phyloP scores from a whole-genome alignment of 108 stramenopile species.

The Cyclotella sp. region DNA sequence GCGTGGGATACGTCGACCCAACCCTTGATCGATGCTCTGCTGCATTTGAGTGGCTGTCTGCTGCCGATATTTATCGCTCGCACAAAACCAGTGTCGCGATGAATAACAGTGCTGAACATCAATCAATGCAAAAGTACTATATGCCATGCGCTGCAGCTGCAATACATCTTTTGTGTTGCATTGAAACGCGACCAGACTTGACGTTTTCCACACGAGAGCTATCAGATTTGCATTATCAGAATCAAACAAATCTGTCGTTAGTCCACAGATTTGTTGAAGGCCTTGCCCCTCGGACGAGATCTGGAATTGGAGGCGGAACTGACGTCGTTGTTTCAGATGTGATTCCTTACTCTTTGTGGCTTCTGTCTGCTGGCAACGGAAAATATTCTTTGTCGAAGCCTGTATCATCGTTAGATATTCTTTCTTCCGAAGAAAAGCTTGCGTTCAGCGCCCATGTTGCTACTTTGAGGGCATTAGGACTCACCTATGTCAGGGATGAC shows the following conservation, averaged over 20 bases:
- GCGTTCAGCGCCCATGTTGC: conserved; percentile 68
- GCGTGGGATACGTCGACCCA: conserved; percentile 82
- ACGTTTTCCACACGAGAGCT: conserved; percentile 67
- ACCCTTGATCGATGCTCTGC: conserved; percentile 75
- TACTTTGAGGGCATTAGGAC: conserved; percentile 68
- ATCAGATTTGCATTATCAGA: conserved; percentile 61
- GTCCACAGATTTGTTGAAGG: conserved; percentile 76
- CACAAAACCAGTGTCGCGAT: conserved; percentile 46
- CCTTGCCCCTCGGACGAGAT: conserved; percentile 50
- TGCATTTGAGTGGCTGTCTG: conserved; percentile 75
- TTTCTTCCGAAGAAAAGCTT: conserved; percentile 60
- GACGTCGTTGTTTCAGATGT: conserved; percentile 60
- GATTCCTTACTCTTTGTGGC: conserved; percentile 73
- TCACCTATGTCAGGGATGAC: conserved; percentile 72
- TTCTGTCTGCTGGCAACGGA: conserved; percentile 75
- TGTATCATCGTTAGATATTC: conserved; percentile 75
- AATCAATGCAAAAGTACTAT: conserved; percentile 54
- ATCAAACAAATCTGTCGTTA: conserved; percentile 67
- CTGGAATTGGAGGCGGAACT: conserved; percentile 40
- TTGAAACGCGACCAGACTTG: conserved; percentile 75
- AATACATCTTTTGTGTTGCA: conserved; percentile 79
- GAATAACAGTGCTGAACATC: conserved; percentile 57
- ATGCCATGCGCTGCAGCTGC: conserved; percentile 75
- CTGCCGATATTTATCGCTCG: conserved; percentile 57
- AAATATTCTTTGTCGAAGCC: conserved; percentile 61